These are phyloP conservation scores for Hypoxylon sp. DNA, from an alignment of 2,329 filamentous ascomycete genomes.

Conservation along the genomic window DNA sequence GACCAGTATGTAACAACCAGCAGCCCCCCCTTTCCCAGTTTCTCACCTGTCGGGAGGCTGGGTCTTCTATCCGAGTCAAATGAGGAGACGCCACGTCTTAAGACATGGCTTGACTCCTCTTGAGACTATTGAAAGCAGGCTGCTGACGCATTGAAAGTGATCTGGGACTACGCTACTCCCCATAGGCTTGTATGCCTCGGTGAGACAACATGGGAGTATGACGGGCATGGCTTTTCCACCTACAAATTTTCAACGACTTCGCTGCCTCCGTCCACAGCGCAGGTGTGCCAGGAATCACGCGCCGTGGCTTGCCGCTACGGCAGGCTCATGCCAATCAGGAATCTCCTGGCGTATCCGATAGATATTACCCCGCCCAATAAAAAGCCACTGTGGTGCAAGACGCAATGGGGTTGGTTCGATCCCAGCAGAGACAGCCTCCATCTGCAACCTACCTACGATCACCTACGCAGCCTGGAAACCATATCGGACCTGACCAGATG, in stretches of 20 bases:
- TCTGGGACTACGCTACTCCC: slow-evolving; percentile 26
- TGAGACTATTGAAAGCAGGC: too few relatives aligned
- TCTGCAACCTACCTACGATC: background rate
- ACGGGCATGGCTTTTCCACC: background rate
- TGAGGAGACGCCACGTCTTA: too few relatives aligned
- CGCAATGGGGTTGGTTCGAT: slow-evolving; percentile 20
- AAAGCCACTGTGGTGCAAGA: background rate
- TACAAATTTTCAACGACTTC: background rate
- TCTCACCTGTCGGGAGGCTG: too few relatives aligned
- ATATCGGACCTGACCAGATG: background rate
- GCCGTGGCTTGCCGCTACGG: slow-evolving; percentile 13
- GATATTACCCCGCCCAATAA: background rate
- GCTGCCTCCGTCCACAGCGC: slow-evolving; percentile 11
- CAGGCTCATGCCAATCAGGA: slow-evolving; percentile 2
- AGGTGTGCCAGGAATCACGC: slow-evolving; percentile 27
- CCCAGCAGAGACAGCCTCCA: slow-evolving; percentile 13
- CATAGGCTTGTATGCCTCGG: slow-evolving; percentile 1
- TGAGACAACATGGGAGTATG: background rate
- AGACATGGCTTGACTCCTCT: too few relatives aligned
- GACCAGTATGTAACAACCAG: too few relatives aligned
- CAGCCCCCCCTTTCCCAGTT: too few relatives aligned
- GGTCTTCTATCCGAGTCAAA: too few relatives aligned
- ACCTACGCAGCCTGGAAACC: background rate
- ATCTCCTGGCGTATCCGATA: background rate
- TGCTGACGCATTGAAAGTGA: too few relatives aligned